phyloP scores from a whole-genome alignment of 1,139 yeast genomes.

The Yueomyces sp. region DNA sequence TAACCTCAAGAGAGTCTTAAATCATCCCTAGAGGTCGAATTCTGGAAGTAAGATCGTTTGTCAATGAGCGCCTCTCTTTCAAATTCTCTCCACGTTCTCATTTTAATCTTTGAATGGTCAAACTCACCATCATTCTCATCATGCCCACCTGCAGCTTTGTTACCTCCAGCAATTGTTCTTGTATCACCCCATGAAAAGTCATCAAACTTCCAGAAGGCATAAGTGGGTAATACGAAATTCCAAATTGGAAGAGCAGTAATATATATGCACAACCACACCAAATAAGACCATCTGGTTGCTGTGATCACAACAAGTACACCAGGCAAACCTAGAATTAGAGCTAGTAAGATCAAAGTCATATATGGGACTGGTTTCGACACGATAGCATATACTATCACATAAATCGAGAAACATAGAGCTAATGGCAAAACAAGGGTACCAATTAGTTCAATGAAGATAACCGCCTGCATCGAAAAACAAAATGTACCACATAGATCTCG shows the following conservation, averaged over 20 bases:
- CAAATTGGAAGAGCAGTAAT: slow-evolving; percentile 79
- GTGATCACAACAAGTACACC: slow-evolving; percentile 82
- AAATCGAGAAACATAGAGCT: slow-evolving; percentile 75
- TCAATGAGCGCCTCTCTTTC: slow-evolving; percentile 43
- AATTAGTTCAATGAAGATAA: slow-evolving; percentile 71
- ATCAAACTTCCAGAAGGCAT: slow-evolving; percentile 95
- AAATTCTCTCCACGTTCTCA: slow-evolving; percentile 93
- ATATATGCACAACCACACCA: slow-evolving; percentile 75
- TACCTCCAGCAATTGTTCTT: slow-evolving; percentile 66
- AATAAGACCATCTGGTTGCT: slow-evolving; percentile 63
- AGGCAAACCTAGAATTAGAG: slow-evolving; percentile 78
- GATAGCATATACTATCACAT: slow-evolving; percentile 67
- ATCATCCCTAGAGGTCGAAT: too few relatives aligned
- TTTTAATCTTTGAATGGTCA: slow-evolving; percentile 73
- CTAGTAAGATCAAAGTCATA: slow-evolving; percentile 67
- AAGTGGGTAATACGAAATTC: slow-evolving; percentile 83
- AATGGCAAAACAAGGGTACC: slow-evolving; percentile 91
- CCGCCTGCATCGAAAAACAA: slow-evolving; percentile 95
- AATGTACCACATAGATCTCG: slow-evolving; percentile 93
- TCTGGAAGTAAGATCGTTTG: neutral
- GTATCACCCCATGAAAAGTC: slow-evolving; percentile 99
- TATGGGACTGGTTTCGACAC: slow-evolving; percentile 71
- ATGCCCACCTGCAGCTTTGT: slow-evolving; percentile 37
- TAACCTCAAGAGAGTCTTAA: too few relatives aligned
- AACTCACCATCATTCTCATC: slow-evolving; percentile 66